Conservation (phyloP, 2,329 filamentous ascomycete species). For the Fonsecaea monophora region DNA sequence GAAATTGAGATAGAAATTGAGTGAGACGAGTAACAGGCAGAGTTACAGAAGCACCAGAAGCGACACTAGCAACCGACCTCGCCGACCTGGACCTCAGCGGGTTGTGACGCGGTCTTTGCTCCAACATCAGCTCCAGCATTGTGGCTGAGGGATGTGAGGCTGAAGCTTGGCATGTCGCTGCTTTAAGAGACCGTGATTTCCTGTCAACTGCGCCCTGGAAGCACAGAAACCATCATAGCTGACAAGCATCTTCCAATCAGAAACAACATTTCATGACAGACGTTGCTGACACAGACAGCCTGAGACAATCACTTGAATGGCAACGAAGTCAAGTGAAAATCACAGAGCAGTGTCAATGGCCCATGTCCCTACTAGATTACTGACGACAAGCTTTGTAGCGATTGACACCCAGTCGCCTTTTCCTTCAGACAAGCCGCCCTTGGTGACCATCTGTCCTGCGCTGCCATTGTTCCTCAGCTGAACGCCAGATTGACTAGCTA, state of each 20-base stretch:
- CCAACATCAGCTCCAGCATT: not conserved
- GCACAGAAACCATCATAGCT: not conserved
- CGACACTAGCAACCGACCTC: not conserved
- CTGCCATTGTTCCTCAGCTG: not conserved
- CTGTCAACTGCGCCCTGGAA: not conserved
- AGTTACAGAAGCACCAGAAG: conserved; percentile 9
- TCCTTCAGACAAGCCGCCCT: not conserved
- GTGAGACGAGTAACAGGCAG: conserved; percentile 28
- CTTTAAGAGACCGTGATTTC: not conserved
- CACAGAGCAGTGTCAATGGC: not conserved
- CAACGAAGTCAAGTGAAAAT: not conserved
- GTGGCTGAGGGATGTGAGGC: conserved; percentile 1
- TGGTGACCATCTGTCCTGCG: not conserved
- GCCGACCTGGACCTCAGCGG: not conserved
- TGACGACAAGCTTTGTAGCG: not conserved
- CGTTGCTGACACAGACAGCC: not conserved
- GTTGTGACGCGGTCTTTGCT: conserved; percentile 2
- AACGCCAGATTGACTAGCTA: not conserved
- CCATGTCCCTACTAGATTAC: not conserved
- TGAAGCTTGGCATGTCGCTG: not conserved
- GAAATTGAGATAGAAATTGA: conserved; percentile 18
- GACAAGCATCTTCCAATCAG: not conserved
- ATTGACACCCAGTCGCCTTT: not conserved
- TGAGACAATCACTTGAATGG: not conserved
- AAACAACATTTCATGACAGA: not conserved